Conservation (phyloP, 345 rosid genomes). For the Nephelium lappaceum region DNA sequence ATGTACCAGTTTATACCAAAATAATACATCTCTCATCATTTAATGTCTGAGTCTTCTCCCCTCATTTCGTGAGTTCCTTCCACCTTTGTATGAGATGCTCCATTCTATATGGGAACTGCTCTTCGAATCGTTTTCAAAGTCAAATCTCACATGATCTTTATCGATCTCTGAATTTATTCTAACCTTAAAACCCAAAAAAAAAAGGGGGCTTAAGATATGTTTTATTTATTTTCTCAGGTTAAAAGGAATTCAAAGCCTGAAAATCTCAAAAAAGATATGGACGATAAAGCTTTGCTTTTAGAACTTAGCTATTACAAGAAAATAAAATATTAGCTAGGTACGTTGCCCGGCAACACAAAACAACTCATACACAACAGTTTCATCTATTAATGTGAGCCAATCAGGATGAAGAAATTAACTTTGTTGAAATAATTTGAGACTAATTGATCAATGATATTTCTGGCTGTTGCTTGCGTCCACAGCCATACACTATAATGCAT, state of each 20-base stretch:
- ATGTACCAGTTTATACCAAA: too few species aligned
- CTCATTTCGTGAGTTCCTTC: too few species aligned
- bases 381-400: constrained; percentile 2
- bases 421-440: constrained; percentile 1
- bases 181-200: too few species aligned
- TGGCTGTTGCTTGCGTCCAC: constrained; percentile 7
- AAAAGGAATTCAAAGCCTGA: constrained; percentile 17
- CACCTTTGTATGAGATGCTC: too few species aligned
- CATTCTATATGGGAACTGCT: too few species aligned
- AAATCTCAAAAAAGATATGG: constrained; percentile 2
- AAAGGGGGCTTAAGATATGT: too few species aligned
- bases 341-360: constrained; percentile 21
- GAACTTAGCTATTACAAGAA: neutral
- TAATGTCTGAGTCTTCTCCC: too few species aligned
- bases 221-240: too few species aligned
- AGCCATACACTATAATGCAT: neutral
- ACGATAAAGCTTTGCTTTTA: neutral
- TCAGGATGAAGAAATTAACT: neutral
- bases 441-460: constrained; percentile 11
- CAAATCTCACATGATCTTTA: too few species aligned
- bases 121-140: too few species aligned
- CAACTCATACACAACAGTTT: constrained; percentile 8
- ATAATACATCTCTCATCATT: too few species aligned
- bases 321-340: constrained; percentile 14
- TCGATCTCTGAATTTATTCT: too few species aligned